Percentiles rank a stretch among this genome's conserved stretches.
These are phyloP conservation scores for Verticillium zaregamsianum DNA, from an alignment of 2,329 filamentous ascomycete species.

Conservation along the genomic window DNA sequence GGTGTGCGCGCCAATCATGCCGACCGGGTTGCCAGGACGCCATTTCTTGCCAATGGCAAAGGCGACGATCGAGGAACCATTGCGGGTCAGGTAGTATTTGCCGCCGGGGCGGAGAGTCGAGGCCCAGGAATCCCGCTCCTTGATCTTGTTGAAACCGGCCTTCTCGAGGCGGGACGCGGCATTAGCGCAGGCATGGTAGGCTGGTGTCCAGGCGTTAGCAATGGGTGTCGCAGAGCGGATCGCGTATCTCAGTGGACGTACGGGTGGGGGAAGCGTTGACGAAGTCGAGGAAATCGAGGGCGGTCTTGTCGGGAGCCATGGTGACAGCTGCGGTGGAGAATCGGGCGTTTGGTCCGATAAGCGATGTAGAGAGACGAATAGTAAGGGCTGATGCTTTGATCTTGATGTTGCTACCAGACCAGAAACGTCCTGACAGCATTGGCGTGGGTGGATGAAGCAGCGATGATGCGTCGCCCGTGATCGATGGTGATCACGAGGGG, in stretches of 20 bases:
- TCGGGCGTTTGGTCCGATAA: conserved; percentile 1
- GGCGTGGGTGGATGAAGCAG: background rate
- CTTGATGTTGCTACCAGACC: conserved; percentile 8
- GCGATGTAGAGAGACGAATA: background rate
- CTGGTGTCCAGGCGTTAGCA: conserved; percentile 39
- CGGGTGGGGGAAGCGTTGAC: conserved; percentile 92
- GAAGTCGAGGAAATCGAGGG: conserved; percentile 85
- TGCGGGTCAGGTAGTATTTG: conserved; percentile 95
- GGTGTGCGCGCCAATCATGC: conserved; percentile 94
- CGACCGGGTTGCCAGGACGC: conserved; percentile 84
- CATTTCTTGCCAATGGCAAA: conserved; percentile 90
- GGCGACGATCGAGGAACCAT: conserved; percentile 85
- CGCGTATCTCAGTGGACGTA: conserved; percentile 37
- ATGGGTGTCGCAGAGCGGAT: background rate
- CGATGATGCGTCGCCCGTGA: background rate
- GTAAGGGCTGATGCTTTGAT: background rate
- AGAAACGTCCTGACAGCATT: conserved; percentile 9
- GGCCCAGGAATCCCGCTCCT: conserved; percentile 87
- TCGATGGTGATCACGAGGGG: background rate
- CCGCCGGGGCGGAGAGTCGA: conserved; percentile 76
- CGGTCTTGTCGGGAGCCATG: conserved; percentile 54
- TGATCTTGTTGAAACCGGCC: conserved; percentile 83
- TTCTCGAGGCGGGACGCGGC: conserved; percentile 71
- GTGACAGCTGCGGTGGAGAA: conserved; percentile 27
- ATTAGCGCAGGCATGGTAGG: conserved; percentile 88